Conservation (phyloP, 108 stramenopile species). For the Seminavis robusta region DNA sequence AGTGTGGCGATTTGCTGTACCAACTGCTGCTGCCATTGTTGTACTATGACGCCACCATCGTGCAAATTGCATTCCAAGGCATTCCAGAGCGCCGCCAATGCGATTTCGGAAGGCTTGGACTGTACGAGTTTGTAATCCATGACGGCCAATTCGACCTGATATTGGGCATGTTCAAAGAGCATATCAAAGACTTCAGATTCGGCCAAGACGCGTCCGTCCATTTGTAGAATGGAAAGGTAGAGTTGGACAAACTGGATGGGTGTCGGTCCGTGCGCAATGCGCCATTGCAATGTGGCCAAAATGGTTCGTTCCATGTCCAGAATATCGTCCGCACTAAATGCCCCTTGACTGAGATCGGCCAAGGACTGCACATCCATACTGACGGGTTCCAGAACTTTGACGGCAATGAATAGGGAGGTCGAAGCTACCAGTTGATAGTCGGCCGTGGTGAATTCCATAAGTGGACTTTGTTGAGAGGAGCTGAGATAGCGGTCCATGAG, state of each 20-base stretch:
- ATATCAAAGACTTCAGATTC: too few species aligned
- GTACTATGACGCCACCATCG: too few species aligned
- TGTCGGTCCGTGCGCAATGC: slow-evolving; percentile 33
- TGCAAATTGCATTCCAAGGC: too few species aligned
- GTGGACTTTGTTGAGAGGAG: slow-evolving; percentile 4
- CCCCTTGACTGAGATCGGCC: slow-evolving; percentile 33
- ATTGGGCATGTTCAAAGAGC: slow-evolving; percentile 54
- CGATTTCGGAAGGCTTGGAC: slow-evolving; percentile 58
- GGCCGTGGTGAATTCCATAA: slow-evolving; percentile 4
- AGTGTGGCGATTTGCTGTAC: too few species aligned
- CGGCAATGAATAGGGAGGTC: slow-evolving; percentile 43
- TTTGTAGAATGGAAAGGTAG: slow-evolving; percentile 17
- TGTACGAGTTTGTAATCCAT: slow-evolving; percentile 73
- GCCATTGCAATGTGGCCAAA: slow-evolving; percentile 22
- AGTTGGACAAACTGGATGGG: slow-evolving; percentile 21
- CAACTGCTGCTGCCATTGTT: too few species aligned
- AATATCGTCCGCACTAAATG: slow-evolving; percentile 27
- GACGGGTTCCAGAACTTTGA: slow-evolving; percentile 39
- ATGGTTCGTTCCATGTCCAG: slow-evolving; percentile 26
- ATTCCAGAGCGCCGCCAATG: slow-evolving; percentile 58
- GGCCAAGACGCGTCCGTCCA: too few species aligned
- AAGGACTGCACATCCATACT: slow-evolving; percentile 19
- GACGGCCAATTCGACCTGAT: slow-evolving; percentile 69
- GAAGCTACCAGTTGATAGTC: slow-evolving; percentile 46
- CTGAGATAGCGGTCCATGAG: slow-evolving; percentile 37